Base-by-base conservation (phyloP, 805 yeast species). In the Teunomyces tritomae region DNA sequence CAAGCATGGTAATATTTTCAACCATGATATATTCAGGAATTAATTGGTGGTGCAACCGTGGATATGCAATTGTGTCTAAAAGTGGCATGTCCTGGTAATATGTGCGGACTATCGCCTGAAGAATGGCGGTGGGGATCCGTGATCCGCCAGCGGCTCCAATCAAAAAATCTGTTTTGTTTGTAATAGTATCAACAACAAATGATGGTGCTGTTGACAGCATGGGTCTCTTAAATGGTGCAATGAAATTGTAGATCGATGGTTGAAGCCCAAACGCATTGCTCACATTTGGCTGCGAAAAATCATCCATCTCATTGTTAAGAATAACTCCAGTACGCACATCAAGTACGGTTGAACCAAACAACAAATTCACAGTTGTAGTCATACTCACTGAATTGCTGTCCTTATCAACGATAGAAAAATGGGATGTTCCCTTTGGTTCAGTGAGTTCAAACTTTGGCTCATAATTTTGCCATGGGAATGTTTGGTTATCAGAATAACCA, bases 91-190 rank as follows among this genome's bases (percentile, higher is more conserved):
- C 65, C 58, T 82, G 79, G 61, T 80, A 81, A 52, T 84, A 82
- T 2, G 73, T 68, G 45, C 97, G 70, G 1, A 87, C 75, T 13
- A 92, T 77, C 0, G 92, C 90, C 62, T 90, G 94, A 47, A 92
- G 77, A 3, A 92, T 82, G 1, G 95, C 80, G 0, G 96, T 88
- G 10, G 87, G 75, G 44, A 92, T 92, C 47, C 94, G 73, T 5
- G 94, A 85, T 0, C 98, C 98, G 8, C 99, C 99, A 1, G 97
- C 95, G 0, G 96, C 94, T 0, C 97, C 98, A 49, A 92, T 77
- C 4, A 86, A 79, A 24, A 87, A 61, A 54, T 85, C 90, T 0
- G 86, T 82, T 7, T 60, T 56, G 14, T 39, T 37, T 10, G 49
- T 37, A 5, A 29, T 35, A 33, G 4, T 60, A 14, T 80, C 70